A percentile compares a stretch with the other conserved stretches of the same genome.
These are phyloP conservation scores for Lactarius deliciosus DNA, from an alignment of 768 basidiomycete species.

Conservation along the genomic window DNA sequence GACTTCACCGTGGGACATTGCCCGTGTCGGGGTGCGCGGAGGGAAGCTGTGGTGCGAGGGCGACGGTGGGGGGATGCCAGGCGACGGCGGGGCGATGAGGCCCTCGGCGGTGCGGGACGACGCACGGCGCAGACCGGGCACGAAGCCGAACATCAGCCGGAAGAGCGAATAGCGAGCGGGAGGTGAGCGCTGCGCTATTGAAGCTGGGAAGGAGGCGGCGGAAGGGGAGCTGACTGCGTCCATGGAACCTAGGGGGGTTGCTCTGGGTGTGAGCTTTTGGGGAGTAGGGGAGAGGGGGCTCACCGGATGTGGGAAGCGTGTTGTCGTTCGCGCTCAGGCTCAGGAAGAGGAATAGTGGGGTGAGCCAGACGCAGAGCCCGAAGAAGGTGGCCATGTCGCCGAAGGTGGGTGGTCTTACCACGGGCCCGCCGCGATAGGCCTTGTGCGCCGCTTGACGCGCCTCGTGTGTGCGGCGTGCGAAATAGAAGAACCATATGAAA, in stretches of 20 bases:
- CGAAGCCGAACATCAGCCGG: constrained; percentile 56
- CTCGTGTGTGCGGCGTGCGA: constrained; percentile 68
- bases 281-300: constrained; percentile 30
- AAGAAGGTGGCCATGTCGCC: constrained; percentile 83
- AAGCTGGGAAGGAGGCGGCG: constrained; percentile 32
- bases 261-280: constrained; percentile 29
- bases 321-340: constrained; percentile 97
- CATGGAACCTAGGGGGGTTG: background rate
- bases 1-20: constrained; percentile 25
- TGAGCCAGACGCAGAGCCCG: constrained; percentile 81
- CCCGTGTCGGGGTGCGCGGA: constrained; percentile 25
- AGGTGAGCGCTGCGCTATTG: constrained; percentile 34
- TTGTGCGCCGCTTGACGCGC: constrained; percentile 50
- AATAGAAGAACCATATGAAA: constrained; percentile 97
- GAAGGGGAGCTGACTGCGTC: background rate
- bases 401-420: constrained; percentile 41
- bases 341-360: constrained; percentile 91
- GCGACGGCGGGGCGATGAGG: constrained; percentile 65
- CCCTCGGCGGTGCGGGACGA: constrained; percentile 58
- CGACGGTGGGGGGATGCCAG: constrained; percentile 32
- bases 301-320: constrained; percentile 63
- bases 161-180: constrained; percentile 60
- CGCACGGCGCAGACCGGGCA: constrained; percentile 44
- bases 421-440: constrained; percentile 42
- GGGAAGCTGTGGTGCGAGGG: constrained; percentile 31